A percentile compares a stretch with the other conserved stretches of the same genome.
phyloP scores from a whole-genome alignment of 2,329 filamentous ascomycete species.

The Ilyonectria sp. region DNA sequence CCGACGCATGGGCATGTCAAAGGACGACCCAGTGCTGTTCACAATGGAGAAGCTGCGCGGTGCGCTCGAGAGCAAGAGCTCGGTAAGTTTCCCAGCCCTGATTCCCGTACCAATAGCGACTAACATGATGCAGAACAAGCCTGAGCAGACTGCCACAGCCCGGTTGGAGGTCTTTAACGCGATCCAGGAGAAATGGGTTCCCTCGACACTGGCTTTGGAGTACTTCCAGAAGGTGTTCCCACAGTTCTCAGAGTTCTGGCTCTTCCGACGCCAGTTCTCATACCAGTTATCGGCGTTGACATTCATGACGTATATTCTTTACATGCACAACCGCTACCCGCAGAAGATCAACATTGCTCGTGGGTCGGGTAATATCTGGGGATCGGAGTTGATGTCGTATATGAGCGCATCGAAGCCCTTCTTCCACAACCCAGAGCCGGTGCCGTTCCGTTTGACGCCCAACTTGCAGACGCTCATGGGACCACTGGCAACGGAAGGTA shows the following conservation, averaged over 20 bases:
- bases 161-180: slow-evolving; percentile 93
- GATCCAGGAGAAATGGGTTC: slow-evolving; percentile 95
- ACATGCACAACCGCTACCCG: slow-evolving; percentile 96
- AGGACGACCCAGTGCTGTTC: slow-evolving; percentile 95
- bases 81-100: slow-evolving; percentile 59
- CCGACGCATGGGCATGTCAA: slow-evolving; percentile 86
- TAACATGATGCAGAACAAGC: slow-evolving; percentile 67
- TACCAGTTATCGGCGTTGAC: slow-evolving; percentile 96
- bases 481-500: slow-evolving; percentile 93
- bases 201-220: slow-evolving; percentile 84
- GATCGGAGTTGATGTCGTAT: slow-evolving; percentile 91
- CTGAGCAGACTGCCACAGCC: slow-evolving; percentile 80
- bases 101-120: background rate
- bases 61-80: slow-evolving; percentile 77
- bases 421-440: slow-evolving; percentile 95
- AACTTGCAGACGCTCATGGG: slow-evolving; percentile 98
- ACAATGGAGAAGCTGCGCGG: slow-evolving; percentile 94
- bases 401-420: slow-evolving; percentile 88
- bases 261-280: slow-evolving; percentile 96
- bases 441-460: slow-evolving; percentile 96
- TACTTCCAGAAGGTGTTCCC: slow-evolving; percentile 93
- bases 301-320: slow-evolving; percentile 99
- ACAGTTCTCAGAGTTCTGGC: slow-evolving; percentile 94
- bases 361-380: slow-evolving; percentile 93
- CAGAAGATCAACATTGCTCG: slow-evolving; percentile 95